These are phyloP conservation scores for Hortiboletus campestris DNA, from an alignment of 768 basidiomycete genomes.

Conservation along the genomic window DNA sequence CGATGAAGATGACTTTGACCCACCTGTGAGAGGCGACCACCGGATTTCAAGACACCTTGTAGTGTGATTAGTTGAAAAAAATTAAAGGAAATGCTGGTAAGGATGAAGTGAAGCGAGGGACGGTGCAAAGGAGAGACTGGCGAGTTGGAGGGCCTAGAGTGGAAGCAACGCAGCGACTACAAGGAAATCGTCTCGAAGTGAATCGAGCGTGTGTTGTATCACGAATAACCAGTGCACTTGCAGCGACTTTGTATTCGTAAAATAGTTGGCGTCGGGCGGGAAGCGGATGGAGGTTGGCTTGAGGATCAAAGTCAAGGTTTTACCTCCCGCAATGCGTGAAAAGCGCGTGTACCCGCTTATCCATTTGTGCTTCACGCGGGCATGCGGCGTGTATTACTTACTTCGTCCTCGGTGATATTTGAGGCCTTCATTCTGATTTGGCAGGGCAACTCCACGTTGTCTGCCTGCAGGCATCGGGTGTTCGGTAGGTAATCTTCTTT, in stretches of 20 bases:
- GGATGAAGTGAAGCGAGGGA: constrained; percentile 29
- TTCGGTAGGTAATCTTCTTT: constrained; percentile 38
- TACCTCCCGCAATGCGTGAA: constrained; percentile 45
- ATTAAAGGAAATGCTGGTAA: constrained; percentile 16
- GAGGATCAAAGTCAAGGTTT: constrained; percentile 37
- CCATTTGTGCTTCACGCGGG: constrained; percentile 40
- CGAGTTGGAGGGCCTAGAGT: constrained; percentile 27
- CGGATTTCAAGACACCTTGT: constrained; percentile 13
- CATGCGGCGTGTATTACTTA: constrained; percentile 32
- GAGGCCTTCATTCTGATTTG: constrained; percentile 51
- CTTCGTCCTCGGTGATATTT: constrained; percentile 37
- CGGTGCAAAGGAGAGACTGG: constrained; percentile 36
- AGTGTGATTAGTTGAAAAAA: constrained; percentile 16
- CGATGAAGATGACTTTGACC: constrained; percentile 5
- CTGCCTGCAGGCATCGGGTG: constrained; percentile 70
- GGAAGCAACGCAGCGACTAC: constrained; percentile 27
- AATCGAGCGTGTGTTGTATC: constrained; percentile 46
- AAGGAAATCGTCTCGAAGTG: constrained; percentile 48
- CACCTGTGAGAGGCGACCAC: constrained; percentile 16
- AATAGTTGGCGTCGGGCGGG: constrained; percentile 23
- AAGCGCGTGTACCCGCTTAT: constrained; percentile 57
- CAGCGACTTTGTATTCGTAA: constrained; percentile 28
- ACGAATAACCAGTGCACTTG: constrained; percentile 25
- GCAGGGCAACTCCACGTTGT: constrained; percentile 58
- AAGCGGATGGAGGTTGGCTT: constrained; percentile 20